Conservation (phyloP, 169 alveolate genomes). For the Cryptosporidium andersoni region DNA sequence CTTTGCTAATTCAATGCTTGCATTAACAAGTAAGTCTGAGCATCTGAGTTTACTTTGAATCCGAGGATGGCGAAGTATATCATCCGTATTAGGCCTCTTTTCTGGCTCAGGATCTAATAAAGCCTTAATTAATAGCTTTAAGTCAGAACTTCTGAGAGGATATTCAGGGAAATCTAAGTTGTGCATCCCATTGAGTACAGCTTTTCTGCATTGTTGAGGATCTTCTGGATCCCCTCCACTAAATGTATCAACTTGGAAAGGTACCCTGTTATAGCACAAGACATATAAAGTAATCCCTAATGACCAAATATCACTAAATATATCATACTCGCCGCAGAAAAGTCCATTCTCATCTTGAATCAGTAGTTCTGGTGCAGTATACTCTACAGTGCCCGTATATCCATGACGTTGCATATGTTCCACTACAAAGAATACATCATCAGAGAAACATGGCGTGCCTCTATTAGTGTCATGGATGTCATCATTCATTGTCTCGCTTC, state of each 20-base stretch:
- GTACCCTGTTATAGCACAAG: slow-evolving; percentile 73
- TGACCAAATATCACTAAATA: slow-evolving; percentile 83
- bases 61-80: slow-evolving; percentile 50
- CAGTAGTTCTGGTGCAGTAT: slow-evolving; percentile 86
- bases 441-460: slow-evolving; percentile 1
- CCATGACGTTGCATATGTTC: slow-evolving; percentile 69
- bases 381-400: slow-evolving; percentile 84
- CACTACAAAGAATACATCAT: slow-evolving; percentile 17
- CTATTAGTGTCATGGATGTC: slow-evolving; percentile 8
- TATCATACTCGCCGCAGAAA: slow-evolving; percentile 68
- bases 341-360: slow-evolving; percentile 71
- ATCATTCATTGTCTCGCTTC: background rate
- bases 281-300: slow-evolving; percentile 81
- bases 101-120: slow-evolving; percentile 38
- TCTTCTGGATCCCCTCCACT: slow-evolving; percentile 63
- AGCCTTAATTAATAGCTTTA: slow-evolving; percentile 38
- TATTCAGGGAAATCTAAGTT: slow-evolving; percentile 19
- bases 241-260: slow-evolving; percentile 18
- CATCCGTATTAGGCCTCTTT: slow-evolving; percentile 65
- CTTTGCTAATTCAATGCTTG: slow-evolving; percentile 54
- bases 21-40: slow-evolving; percentile 16
- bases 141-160: slow-evolving; percentile 31
- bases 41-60: slow-evolving; percentile 56
- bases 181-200: slow-evolving; percentile 51
- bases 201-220: slow-evolving; percentile 48